phyloP scores from a whole-genome alignment of 2,329 filamentous ascomycete species.

The Alternaria panax region DNA sequence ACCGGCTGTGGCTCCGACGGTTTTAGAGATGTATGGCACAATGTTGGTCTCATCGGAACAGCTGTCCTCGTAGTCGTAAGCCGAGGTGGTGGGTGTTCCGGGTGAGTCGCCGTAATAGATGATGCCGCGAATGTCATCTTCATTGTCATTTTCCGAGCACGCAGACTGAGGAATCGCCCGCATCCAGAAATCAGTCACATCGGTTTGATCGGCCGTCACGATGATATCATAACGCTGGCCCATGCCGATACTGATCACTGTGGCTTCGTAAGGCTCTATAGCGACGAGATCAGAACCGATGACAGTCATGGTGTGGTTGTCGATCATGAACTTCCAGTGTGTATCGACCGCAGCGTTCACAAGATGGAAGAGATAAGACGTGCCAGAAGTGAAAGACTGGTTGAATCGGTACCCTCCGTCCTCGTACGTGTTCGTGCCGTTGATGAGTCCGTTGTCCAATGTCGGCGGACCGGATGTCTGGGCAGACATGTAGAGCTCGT shows the following conservation, averaged over 20 bases:
- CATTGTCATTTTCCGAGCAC: constrained; percentile 47
- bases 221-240: constrained; percentile 52
- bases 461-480: constrained; percentile 41
- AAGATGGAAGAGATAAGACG: constrained; percentile 52
- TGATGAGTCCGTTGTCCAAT: constrained; percentile 55
- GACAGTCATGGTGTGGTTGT: constrained; percentile 54
- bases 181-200: constrained; percentile 42
- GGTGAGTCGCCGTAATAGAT: constrained; percentile 47
- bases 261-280: constrained; percentile 51
- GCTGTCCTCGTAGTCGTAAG: constrained; percentile 44
- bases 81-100: constrained; percentile 42
- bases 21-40: constrained; percentile 40
- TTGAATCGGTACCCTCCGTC: constrained; percentile 46
- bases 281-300: constrained; percentile 55
- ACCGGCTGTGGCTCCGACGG: constrained; percentile 36
- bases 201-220: constrained; percentile 44
- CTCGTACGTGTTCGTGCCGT: constrained; percentile 53
- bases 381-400: constrained; percentile 47
- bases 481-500: constrained; percentile 44
- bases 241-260: constrained; percentile 51
- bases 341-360: constrained; percentile 54
- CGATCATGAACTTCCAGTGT: constrained; percentile 54
- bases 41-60: constrained; percentile 50
- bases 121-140: constrained; percentile 47
- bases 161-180: constrained; percentile 51